Conservation (phyloP, 2,329 filamentous ascomycete species). For the Ceratocystis huliohia region DNA sequence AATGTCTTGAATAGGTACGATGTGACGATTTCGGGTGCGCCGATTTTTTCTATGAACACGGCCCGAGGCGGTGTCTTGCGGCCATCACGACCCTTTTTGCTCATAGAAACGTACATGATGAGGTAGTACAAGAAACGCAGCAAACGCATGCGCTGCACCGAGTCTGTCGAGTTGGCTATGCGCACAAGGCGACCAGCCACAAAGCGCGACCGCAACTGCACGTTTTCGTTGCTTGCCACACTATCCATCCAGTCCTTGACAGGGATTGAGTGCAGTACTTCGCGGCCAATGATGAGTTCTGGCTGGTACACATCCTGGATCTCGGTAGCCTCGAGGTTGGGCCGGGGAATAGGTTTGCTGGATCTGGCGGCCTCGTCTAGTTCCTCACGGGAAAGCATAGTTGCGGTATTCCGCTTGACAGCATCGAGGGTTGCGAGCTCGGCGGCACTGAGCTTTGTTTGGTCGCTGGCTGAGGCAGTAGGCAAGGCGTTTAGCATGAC, state of each 20-base stretch:
- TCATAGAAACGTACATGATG: conserved; percentile 39
- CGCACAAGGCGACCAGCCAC: conserved; percentile 50
- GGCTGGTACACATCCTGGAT: conserved; percentile 63
- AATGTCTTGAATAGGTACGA: conserved; percentile 59
- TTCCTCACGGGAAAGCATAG: conserved; percentile 55
- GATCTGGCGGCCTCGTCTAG: conserved; percentile 52
- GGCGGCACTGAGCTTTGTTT: conserved; percentile 42
- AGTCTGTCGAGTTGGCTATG: conserved; percentile 41
- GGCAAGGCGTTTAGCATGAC: conserved; percentile 59
- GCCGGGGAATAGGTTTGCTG: conserved; percentile 58
- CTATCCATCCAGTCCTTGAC: conserved; percentile 64
- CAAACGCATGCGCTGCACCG: conserved; percentile 41
- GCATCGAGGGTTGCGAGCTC: conserved; percentile 49
- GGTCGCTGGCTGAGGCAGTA: conserved; percentile 30
- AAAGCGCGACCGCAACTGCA: conserved; percentile 48
- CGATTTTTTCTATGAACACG: conserved; percentile 45
- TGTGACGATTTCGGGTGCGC: conserved; percentile 48
- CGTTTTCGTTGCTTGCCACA: conserved; percentile 43
- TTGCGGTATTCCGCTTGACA: conserved; percentile 48
- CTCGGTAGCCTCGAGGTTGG: conserved; percentile 53
- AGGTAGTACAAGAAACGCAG: conserved; percentile 49
- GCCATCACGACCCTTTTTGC: conserved; percentile 36
- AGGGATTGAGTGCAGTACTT: conserved; percentile 53
- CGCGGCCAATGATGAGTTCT: conserved; percentile 51
- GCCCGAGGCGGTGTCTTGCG: conserved; percentile 47